Conservation (phyloP, 164 flowering plant species). For the Dillenia turbinata region DNA sequence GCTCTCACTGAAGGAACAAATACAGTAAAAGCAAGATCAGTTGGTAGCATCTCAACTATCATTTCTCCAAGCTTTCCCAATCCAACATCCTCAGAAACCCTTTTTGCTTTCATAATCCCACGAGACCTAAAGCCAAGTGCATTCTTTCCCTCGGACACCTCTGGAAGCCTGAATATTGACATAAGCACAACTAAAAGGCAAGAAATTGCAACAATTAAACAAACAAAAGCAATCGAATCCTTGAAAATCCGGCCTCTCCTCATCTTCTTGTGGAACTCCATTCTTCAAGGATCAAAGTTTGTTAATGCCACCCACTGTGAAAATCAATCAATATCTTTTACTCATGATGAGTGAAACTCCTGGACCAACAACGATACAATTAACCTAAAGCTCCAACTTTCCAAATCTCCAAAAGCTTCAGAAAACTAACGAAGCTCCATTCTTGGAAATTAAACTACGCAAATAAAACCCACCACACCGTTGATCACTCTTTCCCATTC, state of each 20-base stretch:
- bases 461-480: too few species aligned
- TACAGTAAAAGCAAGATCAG: slow-evolving; percentile 77
- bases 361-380: too few species aligned
- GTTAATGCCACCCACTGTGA: too few species aligned
- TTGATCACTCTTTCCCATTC: slow-evolving; percentile 30
- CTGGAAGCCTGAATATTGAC: slow-evolving; percentile 49
- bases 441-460: too few species aligned
- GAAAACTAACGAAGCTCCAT: too few species aligned
- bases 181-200: slow-evolving; percentile 39
- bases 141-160: slow-evolving; percentile 14
- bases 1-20: slow-evolving; percentile 75
- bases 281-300: not conserved
- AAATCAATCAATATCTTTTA: too few species aligned
- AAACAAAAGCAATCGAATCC: slow-evolving; percentile 32
- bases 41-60: slow-evolving; percentile 80
- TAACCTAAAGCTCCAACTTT: too few species aligned
- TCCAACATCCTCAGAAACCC: slow-evolving; percentile 9
- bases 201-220: slow-evolving; percentile 30
- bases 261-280: slow-evolving; percentile 24
- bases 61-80: slow-evolving; percentile 58
- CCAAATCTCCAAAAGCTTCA: too few species aligned
- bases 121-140: not conserved
- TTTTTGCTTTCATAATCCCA: slow-evolving; percentile 8
- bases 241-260: slow-evolving; percentile 25
- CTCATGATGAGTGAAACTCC: too few species aligned